phyloP scores from a whole-genome alignment of 108 stramenopile genomes.

The Cyclotella choctawhatcheeana region DNA sequence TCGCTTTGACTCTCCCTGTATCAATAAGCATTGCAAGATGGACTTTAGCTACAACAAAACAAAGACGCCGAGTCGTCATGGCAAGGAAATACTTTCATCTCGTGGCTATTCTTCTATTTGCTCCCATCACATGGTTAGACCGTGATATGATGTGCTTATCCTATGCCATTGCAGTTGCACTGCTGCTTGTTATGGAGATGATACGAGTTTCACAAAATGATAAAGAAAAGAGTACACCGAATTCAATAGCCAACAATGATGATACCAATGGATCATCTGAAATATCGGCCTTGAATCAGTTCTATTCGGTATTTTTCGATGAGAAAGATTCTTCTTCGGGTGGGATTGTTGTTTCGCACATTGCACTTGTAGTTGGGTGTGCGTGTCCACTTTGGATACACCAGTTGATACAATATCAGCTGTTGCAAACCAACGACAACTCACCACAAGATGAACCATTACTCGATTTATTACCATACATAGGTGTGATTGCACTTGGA shows the following conservation, averaged over 20 bases:
- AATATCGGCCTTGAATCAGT: constrained; percentile 34
- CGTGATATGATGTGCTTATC: constrained; percentile 75
- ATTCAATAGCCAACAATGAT: no score
- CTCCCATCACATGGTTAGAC: constrained; percentile 58
- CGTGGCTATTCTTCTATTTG: constrained; percentile 74
- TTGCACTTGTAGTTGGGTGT: constrained; percentile 78
- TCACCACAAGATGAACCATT: no score
- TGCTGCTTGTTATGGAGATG: constrained; percentile 69
- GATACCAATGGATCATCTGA: constrained; percentile 13
- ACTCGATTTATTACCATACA: constrained; percentile 45
- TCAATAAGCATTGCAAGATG: constrained; percentile 16
- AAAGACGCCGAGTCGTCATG: constrained; percentile 49
- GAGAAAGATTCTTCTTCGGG: constrained; percentile 54
- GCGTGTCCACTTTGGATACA: constrained; percentile 74
- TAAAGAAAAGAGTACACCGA: constrained; percentile 4
- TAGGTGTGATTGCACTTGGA: constrained; percentile 75
- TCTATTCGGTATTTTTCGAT: constrained; percentile 54
- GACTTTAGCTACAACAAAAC: background rate
- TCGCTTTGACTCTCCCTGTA: constrained; percentile 22
- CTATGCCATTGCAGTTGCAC: constrained; percentile 73
- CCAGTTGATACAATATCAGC: constrained; percentile 29
- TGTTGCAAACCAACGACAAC: background rate
- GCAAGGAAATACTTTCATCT: constrained; percentile 87
- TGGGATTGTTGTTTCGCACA: constrained; percentile 71
- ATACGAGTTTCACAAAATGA: constrained; percentile 29